These are phyloP conservation scores for Cotoneaster glaucophyllus DNA, from an alignment of 306 rosid species.

Conservation along the genomic window DNA sequence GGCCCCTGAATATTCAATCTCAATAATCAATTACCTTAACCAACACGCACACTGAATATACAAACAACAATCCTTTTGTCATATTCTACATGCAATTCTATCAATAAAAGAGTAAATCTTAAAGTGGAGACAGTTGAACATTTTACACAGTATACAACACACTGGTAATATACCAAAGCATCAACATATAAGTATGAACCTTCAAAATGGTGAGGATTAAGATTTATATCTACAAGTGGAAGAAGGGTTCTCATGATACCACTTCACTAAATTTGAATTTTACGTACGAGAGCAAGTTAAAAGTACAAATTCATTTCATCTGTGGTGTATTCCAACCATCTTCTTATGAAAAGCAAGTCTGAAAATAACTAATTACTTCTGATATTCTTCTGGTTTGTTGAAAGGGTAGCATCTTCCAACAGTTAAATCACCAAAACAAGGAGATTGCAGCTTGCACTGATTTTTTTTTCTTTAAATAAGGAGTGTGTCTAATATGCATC, in stretches of 20 bases:
- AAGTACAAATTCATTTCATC: neutral
- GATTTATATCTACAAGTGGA: neutral
- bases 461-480: neutral
- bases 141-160: neutral
- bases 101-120: neutral
- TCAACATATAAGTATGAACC: neutral
- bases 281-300: neutral
- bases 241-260: neutral
- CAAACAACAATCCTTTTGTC: neutral
- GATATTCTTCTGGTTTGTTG: neutral
- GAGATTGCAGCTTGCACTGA: neutral
- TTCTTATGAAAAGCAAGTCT: neutral
- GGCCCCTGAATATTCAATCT: slow-evolving; percentile 45
- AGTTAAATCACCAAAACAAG: neutral
- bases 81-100: neutral
- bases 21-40: slow-evolving; percentile 7
- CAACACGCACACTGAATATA: neutral
- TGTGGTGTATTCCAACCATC: neutral
- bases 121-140: neutral
- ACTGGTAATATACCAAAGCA: neutral
- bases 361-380: neutral
- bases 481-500: neutral
- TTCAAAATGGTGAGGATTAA: neutral
- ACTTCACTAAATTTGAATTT: neutral
- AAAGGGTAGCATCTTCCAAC: neutral